phyloP scores from a whole-genome alignment of 1,284 basidiomycete genomes.

The Cerioporus squamosus region DNA sequence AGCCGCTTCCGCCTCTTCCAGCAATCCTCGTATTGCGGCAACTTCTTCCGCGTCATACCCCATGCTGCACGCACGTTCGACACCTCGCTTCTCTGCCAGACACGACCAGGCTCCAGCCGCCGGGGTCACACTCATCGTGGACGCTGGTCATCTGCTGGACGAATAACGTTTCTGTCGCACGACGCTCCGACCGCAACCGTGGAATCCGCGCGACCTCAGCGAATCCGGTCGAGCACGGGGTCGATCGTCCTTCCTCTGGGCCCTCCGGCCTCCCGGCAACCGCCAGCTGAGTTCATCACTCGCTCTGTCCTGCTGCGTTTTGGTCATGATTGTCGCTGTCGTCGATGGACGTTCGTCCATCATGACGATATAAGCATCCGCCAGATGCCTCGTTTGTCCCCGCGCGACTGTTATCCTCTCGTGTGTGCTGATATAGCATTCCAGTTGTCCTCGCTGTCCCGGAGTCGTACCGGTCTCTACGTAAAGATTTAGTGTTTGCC shows the following conservation, averaged over 20 bases:
- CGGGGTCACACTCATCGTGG: constrained; percentile 7
- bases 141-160: constrained; percentile 18
- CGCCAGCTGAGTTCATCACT: background rate
- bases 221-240: constrained; percentile 28
- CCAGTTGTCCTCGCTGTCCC: background rate
- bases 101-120: constrained; percentile 14
- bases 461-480: constrained; percentile 12
- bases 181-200: constrained; percentile 14
- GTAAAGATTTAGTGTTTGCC: constrained; percentile 25
- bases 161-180: constrained; percentile 22
- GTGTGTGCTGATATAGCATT: constrained; percentile 14
- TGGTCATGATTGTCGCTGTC: background rate
- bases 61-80: constrained; percentile 29
- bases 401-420: background rate
- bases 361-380: background rate
- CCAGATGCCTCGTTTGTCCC: constrained; percentile 4
- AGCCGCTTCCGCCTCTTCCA: background rate
- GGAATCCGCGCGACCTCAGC: constrained; percentile 15
- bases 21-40: constrained; percentile 3
- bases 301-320: background rate
- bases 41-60: constrained; percentile 3
- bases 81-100: constrained; percentile 15
- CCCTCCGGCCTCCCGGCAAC: background rate
- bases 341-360: background rate
- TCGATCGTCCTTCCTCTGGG: constrained; percentile 6